Conservation (phyloP, 495 filamentous ascomycete species). For the Xylaria grammica region DNA sequence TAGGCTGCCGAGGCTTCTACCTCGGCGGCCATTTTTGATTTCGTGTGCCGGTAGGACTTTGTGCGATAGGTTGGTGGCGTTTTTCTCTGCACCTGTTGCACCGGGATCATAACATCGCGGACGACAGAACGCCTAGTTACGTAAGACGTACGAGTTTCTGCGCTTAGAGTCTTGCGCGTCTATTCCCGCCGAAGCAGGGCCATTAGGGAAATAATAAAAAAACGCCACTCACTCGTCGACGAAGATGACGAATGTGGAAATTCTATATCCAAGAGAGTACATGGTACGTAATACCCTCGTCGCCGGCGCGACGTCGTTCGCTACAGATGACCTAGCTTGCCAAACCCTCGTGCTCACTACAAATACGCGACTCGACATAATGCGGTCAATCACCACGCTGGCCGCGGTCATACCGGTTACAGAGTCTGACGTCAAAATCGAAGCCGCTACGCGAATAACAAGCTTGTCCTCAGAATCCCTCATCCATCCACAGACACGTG, state of each 20-base stretch:
- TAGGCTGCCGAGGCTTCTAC: not conserved
- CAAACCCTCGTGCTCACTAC: not conserved
- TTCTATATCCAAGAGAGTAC: not conserved
- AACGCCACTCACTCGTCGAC: too few relatives aligned
- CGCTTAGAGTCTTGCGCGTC: constrained; percentile 8
- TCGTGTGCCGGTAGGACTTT: constrained; percentile 1
- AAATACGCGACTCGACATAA: not conserved
- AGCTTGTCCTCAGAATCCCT: not conserved
- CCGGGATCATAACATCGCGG: not conserved
- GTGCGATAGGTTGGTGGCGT: not conserved
- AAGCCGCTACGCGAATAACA: not conserved
- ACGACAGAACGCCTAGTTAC: not conserved
- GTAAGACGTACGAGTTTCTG: constrained; percentile 2
- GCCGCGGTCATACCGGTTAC: not conserved
- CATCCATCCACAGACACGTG: not conserved
- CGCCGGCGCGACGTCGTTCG: not conserved
- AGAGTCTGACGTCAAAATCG: not conserved
- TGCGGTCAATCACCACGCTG: constrained; percentile 11
- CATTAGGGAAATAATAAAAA: not conserved
- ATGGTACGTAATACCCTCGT: constrained; percentile 1
- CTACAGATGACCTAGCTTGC: not conserved
- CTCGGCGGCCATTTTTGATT: not conserved
- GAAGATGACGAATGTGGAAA: not conserved
- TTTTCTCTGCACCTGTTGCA: too few relatives aligned
- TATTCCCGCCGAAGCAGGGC: not conserved